phyloP scores from a whole-genome alignment of 805 yeast genomes.

The Zygotorulaspora sp. region DNA sequence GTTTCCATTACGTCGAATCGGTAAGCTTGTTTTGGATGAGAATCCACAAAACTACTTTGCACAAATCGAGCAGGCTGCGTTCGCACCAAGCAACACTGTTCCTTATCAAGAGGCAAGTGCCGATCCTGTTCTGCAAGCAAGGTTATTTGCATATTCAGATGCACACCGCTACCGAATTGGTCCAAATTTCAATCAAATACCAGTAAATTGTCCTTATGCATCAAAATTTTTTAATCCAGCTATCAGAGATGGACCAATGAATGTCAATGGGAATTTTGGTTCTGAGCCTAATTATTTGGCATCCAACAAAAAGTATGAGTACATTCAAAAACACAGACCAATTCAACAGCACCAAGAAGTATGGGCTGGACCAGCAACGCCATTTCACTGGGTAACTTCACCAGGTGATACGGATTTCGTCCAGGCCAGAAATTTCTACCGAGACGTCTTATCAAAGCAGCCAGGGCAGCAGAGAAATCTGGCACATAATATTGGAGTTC shows the following conservation, averaged over 20 bases:
- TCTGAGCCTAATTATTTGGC: conserved; percentile 71
- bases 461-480: conserved; percentile 81
- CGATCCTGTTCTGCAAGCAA: conserved; percentile 78
- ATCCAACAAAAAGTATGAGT: conserved; percentile 39
- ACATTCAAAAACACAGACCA: conserved; percentile 28
- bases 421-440: conserved; percentile 75
- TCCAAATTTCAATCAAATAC: conserved; percentile 73
- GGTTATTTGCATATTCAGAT: conserved; percentile 79
- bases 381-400: conserved; percentile 77
- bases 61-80: conserved; percentile 81
- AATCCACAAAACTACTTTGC: conserved; percentile 86
- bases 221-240: conserved; percentile 58
- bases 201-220: conserved; percentile 81
- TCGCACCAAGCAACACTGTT: conserved; percentile 79
- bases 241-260: conserved; percentile 79
- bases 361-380: conserved; percentile 77
- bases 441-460: conserved; percentile 63
- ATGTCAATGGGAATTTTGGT: conserved; percentile 67
- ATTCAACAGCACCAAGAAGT: conserved; percentile 67
- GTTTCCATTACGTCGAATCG: conserved; percentile 82
- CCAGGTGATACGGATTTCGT: conserved; percentile 62
- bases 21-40: conserved; percentile 71
- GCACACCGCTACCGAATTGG: conserved; percentile 79
- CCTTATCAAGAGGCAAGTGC: conserved; percentile 80
- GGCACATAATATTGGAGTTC: conserved; percentile 79